Percentiles rank a stretch among this genome's conserved stretches.
These are phyloP conservation scores for Atkinsonella hypoxylon DNA, from an alignment of 2,329 filamentous ascomycete genomes.

Conservation along the genomic window DNA sequence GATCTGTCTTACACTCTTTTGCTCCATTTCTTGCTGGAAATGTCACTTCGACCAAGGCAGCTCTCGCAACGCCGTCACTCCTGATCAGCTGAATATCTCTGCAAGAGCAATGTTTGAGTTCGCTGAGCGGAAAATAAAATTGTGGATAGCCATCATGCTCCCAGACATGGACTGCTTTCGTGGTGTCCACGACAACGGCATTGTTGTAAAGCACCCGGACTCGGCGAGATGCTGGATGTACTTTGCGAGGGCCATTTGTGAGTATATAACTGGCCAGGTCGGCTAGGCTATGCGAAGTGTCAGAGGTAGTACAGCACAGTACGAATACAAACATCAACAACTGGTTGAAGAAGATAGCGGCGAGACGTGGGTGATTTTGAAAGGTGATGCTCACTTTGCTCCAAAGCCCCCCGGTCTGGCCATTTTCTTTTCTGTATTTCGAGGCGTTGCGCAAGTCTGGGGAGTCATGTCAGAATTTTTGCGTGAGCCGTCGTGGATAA, in stretches of 20 bases:
- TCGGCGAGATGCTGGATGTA: conserved; percentile 16
- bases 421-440: not conserved
- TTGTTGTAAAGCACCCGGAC: conserved; percentile 23
- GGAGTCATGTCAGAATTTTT: not conserved
- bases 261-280: conserved; percentile 17
- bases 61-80: conserved; percentile 13
- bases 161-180: conserved; percentile 26
- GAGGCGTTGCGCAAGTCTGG: not conserved
- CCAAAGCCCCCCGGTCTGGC: conserved; percentile 8
- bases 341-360: not conserved
- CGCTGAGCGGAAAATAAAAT: conserved; percentile 26
- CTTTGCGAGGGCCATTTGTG: conserved; percentile 16
- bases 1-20: conserved; percentile 17
- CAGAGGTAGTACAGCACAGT: not conserved
- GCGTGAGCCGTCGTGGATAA: not conserved
- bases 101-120: conserved; percentile 17
- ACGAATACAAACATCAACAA: not conserved
- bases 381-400: conserved; percentile 7
- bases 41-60: conserved; percentile 20
- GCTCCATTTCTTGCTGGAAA: conserved; percentile 15
- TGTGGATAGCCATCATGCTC: conserved; percentile 37
- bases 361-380: not conserved
- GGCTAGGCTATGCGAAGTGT: conserved; percentile 12
- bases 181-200: conserved; percentile 25
- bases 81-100: conserved; percentile 16